Evolutionary conservation across 768 basidiomycete genomes (phyloP), one percentile per base, ranked within the genome.

Genomic region (Pleurotus tuoliensis): DNA sequence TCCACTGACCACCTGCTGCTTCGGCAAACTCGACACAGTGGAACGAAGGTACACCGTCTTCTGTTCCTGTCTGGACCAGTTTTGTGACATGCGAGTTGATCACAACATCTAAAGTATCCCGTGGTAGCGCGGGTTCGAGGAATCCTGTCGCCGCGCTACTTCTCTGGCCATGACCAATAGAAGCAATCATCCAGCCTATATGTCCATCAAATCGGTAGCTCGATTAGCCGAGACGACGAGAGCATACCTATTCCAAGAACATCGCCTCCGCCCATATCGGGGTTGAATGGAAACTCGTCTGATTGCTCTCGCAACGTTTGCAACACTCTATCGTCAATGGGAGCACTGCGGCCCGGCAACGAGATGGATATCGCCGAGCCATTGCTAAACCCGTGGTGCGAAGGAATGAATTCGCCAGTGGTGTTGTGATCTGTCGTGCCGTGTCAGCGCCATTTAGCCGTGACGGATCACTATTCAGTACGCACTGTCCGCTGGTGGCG

Each of bases 131-230:
- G 1, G 65, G 57, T 5, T 51, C 63, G 7, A 76, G 66, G 61
- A 74, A 77, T 18, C 66, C 62, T 3, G 67, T 71, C 1, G 73
- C 71, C 37, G 76, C 71, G 44, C 68, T 73, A 60, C 73, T 74
- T 25, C 73, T 63, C 15, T 62, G 59, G 13, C 69, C 69, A 8
- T 60, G 58, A 12, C 69, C 67, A 37, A 72, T 66, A 4, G 72
- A 68, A 3, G 68, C 56, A 47, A 71, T 71, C 4, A 65, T 59
- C 68, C 72, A 76, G 12, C 66, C 69, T 70, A 11, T 51, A 38
- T 47, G 5, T 16, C 22, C 24, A 57, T 15, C 7, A 24, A 30
- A 27, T 30, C 38, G 25, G 30, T 3, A 34, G 30, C 4, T 34
- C 11, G 6, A 48, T 12, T 34, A 9, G 8, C 12, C 11, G 11